Base-by-base conservation (phyloP, 2,329 filamentous ascomycete species). In the Cladosporium halotolerans region DNA sequence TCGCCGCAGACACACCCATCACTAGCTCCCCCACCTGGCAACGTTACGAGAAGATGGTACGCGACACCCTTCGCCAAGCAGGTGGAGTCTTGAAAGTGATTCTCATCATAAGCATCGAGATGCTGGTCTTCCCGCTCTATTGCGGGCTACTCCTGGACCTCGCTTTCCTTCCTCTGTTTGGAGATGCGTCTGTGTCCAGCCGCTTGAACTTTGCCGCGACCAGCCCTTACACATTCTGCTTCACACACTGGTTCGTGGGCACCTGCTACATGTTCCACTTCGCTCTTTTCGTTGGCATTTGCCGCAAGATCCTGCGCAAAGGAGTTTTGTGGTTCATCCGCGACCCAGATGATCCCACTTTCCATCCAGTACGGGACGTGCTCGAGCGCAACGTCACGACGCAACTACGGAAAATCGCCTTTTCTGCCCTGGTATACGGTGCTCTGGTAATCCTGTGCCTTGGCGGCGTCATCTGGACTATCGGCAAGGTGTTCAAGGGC, bases 261-360 rank as follows among this genome's bases (percentile, higher is more conserved):
- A 99, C 93, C 3, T 95, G 91, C 58, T 99, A 99, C 71, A 99
- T 99, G 95, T 99, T 99, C 73, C 93, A 99, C 68, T 99, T 99
- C 68, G 93, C 93, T 4, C 80, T 99, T 3, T 99, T 99, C 67
- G 93, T 99, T 14, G 95, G 91, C 53, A 97, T 99, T 91, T 99
- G 93, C 71, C 85, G 93, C 58, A 96, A 96, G 74, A 96, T 97
- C 55, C 88, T 99, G 85, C 85, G 93, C 58, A 89, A 84, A 61
- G 93, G 93, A 48, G 93, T 99, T 39, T 77, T 99, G 55, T 97
- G 96, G 74, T 99, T 99, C 69, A 99, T 99, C 63, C 84, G 93
- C 58, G 95, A 99, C 69, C 93, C 93, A 6, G 95, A 99, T 69
- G 93, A 99, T 70, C 93, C 95, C 8, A 96, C 93, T 10, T 99